Evolutionary conservation across 2,329 filamentous ascomycete genomes (phyloP), one percentile per base, ranked within the genome.

Genomic region (Dendrostoma leiphaemia): DNA sequence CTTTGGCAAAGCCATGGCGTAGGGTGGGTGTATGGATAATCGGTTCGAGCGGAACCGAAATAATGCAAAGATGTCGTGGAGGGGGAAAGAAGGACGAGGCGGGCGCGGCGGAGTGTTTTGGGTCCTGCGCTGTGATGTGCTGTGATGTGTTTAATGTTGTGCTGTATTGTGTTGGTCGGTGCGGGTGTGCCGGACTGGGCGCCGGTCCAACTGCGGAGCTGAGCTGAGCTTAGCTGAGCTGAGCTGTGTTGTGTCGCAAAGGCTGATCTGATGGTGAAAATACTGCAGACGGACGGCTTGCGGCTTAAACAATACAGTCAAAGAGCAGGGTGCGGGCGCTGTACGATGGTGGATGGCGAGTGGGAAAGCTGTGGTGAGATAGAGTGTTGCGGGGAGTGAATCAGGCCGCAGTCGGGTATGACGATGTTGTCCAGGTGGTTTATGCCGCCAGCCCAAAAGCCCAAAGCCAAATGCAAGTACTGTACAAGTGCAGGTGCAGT

Each of bases 1-100:
- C 81, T 99, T 99, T 29, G 94, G 93, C 62, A 99, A 80, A 60
- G 91, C 86, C 90, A 84, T 85, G 57, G 61, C 63, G n/a, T 48
- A 41, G 28, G 21, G 19, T 12, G 38, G 12, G 5, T 48, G 40
- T 49, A 26, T 28, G 21, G 10, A 41, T 24, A 24, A 24, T 4
- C 1, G 24, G 9, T n/a, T n/a, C n/a, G n/a, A 13, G 10, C 13
- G 10, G 46, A 7, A n/a, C 13, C 19, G n/a, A 7, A n/a, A 5
- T 1, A 17, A 10, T 17, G 9, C 7, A 7, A 19, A 9, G 3
- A 21, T 23, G 21, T 15, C 7, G 5, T n/a, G n/a, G n/a, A n/a
- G n/a, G n/a, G n/a, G n/a, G 10, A 13, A 4, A 32, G 13, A 19
- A 29, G 23, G 34, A 48, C 6, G 26, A 17, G 34, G 34, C 34